Base-by-base conservation (phyloP, 192 early-diverging fungal species). In the Chytriomyces sp. region DNA sequence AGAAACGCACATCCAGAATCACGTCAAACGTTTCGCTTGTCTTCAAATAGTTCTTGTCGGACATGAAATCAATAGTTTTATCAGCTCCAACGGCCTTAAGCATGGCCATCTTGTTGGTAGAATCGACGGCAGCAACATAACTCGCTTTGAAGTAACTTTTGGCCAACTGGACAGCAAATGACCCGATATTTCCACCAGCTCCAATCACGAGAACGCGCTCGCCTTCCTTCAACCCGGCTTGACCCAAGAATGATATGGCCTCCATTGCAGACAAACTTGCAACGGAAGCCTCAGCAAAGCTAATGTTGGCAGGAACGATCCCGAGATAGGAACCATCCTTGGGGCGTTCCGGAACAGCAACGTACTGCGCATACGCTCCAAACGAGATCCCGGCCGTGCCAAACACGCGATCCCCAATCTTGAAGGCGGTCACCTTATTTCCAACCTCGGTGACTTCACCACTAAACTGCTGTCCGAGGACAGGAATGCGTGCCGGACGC, bases 31-130 rank as follows among this genome's bases (percentile, higher is more conserved):
- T 19, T 3, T 52, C 55, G 12, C 12, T 38, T 0, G 53, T 55
- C 17, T 10, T 39, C 5, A 64, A 64, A 36, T 72, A 62, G 22
- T 77, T 68, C 53, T 82, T 75, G 26, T 65, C 67, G 19, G 61
- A 73, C 17, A 58, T 86, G 73, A 89, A 90, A 54, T 90, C 89
- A 31, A 89, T 64, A 0, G 84, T 76, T 34, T 74, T 49, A 59
- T 89, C 88, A 0, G 88, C 86, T 3, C 89, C 89, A 39, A 86
- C 59, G 0, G 34, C 54, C 63, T 78, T 79, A 14, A 87, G 83
- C 12, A 84, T 58, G 40, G 77, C 66, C 10, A 77, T 68, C 37
- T 89, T 89, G 28, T 65, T 75, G 26, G 77, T 76, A 4, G 81
- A 82, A 61, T 86, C 88, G 32, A 88, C 77, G 3, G 73, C 88